phyloP scores from a whole-genome alignment of 1,284 basidiomycete genomes.

The Pseudozyma thailandica region DNA sequence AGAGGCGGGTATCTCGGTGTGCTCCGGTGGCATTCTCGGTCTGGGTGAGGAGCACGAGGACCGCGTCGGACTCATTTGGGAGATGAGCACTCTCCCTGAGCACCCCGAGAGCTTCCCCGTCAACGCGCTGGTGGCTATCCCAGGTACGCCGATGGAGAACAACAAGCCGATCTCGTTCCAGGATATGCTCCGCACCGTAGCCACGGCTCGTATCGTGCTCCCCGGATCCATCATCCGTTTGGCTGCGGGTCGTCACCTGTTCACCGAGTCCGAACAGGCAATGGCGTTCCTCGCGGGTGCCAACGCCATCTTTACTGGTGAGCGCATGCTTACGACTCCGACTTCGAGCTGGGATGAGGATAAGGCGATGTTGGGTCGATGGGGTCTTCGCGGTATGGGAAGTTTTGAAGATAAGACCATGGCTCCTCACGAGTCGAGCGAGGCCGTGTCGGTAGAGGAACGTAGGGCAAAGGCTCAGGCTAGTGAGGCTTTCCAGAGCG shows the following conservation, averaged over 20 bases:
- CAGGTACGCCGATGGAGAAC: slow-evolving; percentile 73
- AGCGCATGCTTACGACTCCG: slow-evolving; percentile 97
- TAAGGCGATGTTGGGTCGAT: slow-evolving; percentile 90
- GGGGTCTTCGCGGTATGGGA: slow-evolving; percentile 90
- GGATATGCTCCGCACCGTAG: slow-evolving; percentile 89
- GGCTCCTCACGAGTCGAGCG: slow-evolving; percentile 35
- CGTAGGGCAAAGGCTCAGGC: slow-evolving; percentile 43
- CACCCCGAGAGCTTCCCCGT: slow-evolving; percentile 98
- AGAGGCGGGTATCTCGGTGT: slow-evolving; percentile 94
- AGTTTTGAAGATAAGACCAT: slow-evolving; percentile 73
- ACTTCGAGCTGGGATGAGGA: slow-evolving; percentile 75
- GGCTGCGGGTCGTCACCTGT: slow-evolving; percentile 89
- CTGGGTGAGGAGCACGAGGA: slow-evolving; percentile 91
- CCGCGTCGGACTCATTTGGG: slow-evolving; percentile 91
- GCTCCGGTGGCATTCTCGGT: slow-evolving; percentile 95
- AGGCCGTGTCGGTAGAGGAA: slow-evolving; percentile 29
- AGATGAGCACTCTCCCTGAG: slow-evolving; percentile 87
- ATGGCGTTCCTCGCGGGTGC: slow-evolving; percentile 99
- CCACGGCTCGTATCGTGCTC: slow-evolving; percentile 90
- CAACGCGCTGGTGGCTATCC: slow-evolving; percentile 82
- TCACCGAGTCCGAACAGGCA: slow-evolving; percentile 90
- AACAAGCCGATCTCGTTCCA: slow-evolving; percentile 75
- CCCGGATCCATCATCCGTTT: slow-evolving; percentile 92
- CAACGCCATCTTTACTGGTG: slow-evolving; percentile 97
- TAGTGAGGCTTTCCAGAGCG: slow-evolving; percentile 37